These are phyloP conservation scores for Pseudogymnoascus sp. DNA, from an alignment of 2,329 filamentous ascomycete genomes.

Conservation along the genomic window DNA sequence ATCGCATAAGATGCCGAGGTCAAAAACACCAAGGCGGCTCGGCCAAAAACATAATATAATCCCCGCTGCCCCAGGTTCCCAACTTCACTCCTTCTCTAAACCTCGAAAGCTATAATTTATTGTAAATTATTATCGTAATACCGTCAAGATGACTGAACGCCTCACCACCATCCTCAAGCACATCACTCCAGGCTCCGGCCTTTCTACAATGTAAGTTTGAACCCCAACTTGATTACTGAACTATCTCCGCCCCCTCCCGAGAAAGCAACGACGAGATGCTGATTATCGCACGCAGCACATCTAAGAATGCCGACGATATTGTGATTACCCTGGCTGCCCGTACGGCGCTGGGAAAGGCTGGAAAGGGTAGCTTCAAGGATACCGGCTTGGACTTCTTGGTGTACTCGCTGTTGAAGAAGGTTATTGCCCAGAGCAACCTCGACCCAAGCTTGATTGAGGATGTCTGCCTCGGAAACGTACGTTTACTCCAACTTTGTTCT, in stretches of 20 bases:
- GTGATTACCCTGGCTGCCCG: conserved; percentile 91
- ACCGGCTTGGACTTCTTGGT: conserved; percentile 80
- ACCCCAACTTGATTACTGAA: conserved; percentile 12
- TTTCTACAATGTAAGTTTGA: conserved; percentile 66
- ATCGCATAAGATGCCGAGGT: conserved; percentile 1
- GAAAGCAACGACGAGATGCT: conserved; percentile 21
- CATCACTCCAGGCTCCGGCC: conserved; percentile 62
- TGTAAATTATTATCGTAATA: not conserved
- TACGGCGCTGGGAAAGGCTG: conserved; percentile 79
- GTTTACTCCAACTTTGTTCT: conserved; percentile 23
- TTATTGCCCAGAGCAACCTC: conserved; percentile 63
- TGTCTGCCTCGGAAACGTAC: conserved; percentile 84
- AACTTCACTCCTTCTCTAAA: not conserved
- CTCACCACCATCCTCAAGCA: conserved; percentile 84
- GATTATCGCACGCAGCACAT: conserved; percentile 49
- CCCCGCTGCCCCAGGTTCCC: not conserved
- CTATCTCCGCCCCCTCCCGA: conserved; percentile 9
- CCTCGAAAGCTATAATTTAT: not conserved
- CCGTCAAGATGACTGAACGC: conserved; percentile 67
- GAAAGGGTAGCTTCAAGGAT: conserved; percentile 94
- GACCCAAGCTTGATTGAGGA: conserved; percentile 80
- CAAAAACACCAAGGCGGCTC: not conserved
- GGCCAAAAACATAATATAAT: conserved; percentile 2
- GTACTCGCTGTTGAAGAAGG: conserved; percentile 73
- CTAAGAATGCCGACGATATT: conserved; percentile 91